Evolutionary conservation across 2,329 filamentous ascomycete species (phyloP).

Genomic region (Cladophialophora immunda): DNA sequence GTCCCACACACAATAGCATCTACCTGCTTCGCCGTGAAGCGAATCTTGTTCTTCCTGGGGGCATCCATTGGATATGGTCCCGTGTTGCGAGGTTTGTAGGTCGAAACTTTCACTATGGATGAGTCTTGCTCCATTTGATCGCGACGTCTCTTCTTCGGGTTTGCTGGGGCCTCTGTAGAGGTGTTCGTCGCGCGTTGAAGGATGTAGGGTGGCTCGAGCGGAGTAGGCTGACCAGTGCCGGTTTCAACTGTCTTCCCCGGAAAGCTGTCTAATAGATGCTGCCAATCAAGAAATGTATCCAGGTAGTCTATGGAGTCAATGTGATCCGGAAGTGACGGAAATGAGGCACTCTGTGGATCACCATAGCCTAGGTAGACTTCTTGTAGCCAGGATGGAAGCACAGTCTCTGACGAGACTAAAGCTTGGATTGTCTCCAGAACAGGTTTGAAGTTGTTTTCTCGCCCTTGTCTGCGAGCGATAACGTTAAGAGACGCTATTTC

Average conservation of each 20-base stretch:
- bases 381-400: constrained; percentile 89
- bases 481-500: constrained; percentile 79
- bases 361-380: constrained; percentile 98
- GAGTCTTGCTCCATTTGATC: constrained; percentile 74
- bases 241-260: constrained; percentile 88
- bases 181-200: constrained; percentile 71
- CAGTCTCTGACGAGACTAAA: constrained; percentile 83
- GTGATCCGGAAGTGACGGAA: constrained; percentile 80
- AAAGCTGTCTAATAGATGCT: constrained; percentile 88
- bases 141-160: constrained; percentile 85
- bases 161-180: constrained; percentile 60
- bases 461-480: constrained; percentile 79
- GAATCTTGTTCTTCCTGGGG: constrained; percentile 81
- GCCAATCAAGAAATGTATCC: constrained; percentile 95
- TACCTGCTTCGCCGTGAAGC: constrained; percentile 89
- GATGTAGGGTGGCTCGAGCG: constrained; percentile 87
- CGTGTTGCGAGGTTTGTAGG: constrained; percentile 86
- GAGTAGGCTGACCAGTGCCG: constrained; percentile 72
- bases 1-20: constrained; percentile 93
- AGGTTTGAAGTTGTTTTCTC: constrained; percentile 97
- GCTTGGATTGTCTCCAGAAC: constrained; percentile 90
- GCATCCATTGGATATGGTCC: constrained; percentile 89
- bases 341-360: constrained; percentile 86
- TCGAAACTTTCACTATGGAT: constrained; percentile 78
- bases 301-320: constrained; percentile 84